Evolutionary conservation across 805 yeast genomes (phyloP).

Genomic region (Huiozyma naganishii): DNA sequence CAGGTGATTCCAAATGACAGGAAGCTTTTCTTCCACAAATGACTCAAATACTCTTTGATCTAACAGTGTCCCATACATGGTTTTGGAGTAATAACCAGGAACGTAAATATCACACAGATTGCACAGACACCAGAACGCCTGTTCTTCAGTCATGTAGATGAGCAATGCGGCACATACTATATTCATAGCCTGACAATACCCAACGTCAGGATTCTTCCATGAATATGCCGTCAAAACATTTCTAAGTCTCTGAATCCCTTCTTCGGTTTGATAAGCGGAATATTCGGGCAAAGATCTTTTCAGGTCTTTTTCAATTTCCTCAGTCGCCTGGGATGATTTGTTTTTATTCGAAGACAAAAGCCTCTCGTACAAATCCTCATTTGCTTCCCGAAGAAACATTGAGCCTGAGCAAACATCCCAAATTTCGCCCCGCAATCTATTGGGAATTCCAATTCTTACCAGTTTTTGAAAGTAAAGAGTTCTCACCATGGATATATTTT

Average conservation of each 20-base stretch:
- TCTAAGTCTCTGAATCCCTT: slow-evolving; percentile 77
- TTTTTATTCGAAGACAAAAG: slow-evolving; percentile 52
- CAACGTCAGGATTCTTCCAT: slow-evolving; percentile 94
- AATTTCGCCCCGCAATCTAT: slow-evolving; percentile 83
- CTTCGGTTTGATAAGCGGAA: slow-evolving; percentile 78
- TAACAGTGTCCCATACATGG: slow-evolving; percentile 92
- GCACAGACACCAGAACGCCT: slow-evolving; percentile 88
- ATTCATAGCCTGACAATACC: slow-evolving; percentile 98
- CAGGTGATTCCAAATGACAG: slow-evolving; percentile 77
- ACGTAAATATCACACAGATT: slow-evolving; percentile 72
- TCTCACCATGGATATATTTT: slow-evolving; percentile 65
- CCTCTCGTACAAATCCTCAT: slow-evolving; percentile 47
- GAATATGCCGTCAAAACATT: slow-evolving; percentile 88
- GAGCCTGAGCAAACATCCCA: slow-evolving; percentile 94
- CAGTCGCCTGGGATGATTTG: slow-evolving; percentile 71
- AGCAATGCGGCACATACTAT: slow-evolving; percentile 73
- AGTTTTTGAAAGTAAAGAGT: slow-evolving; percentile 73
- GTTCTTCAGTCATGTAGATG: slow-evolving; percentile 88
- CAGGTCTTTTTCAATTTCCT: slow-evolving; percentile 92
- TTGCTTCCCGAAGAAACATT: slow-evolving; percentile 56
- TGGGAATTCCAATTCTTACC: slow-evolving; percentile 88
- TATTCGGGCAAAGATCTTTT: slow-evolving; percentile 93
- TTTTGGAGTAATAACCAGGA: slow-evolving; percentile 93
- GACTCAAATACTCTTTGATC: slow-evolving; percentile 93
- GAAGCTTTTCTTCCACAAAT: slow-evolving; percentile 81